Conservation (phyloP, 2,329 filamentous ascomycete species). For the Cladosporium oxysporum region DNA sequence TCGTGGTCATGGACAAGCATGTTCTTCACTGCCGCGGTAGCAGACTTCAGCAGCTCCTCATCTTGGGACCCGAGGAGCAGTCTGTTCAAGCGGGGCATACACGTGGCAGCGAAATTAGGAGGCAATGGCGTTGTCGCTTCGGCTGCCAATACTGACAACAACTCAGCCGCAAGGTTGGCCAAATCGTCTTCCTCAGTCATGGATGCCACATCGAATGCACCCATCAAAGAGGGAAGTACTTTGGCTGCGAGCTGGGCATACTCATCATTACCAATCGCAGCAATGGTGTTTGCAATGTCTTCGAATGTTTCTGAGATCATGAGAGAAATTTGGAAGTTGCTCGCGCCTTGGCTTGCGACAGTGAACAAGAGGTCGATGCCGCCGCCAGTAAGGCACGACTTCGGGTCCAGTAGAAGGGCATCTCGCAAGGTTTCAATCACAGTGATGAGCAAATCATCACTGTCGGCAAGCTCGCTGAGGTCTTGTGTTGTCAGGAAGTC, state of each 20-base stretch:
- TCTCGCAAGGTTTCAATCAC: slow-evolving; percentile 83
- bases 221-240: slow-evolving; percentile 82
- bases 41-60: slow-evolving; percentile 82
- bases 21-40: slow-evolving; percentile 82
- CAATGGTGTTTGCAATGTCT: slow-evolving; percentile 72
- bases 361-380: slow-evolving; percentile 84
- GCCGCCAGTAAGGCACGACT: slow-evolving; percentile 70
- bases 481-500: slow-evolving; percentile 80
- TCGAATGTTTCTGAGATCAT: slow-evolving; percentile 90
- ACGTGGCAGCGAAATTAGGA: slow-evolving; percentile 77
- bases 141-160: slow-evolving; percentile 78
- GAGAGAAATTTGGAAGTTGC: slow-evolving; percentile 87
- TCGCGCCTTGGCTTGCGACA: slow-evolving; percentile 82
- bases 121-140: slow-evolving; percentile 84
- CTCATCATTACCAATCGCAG: slow-evolving; percentile 63
- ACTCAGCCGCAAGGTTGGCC: slow-evolving; percentile 81
- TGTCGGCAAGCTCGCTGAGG: slow-evolving; percentile 78
- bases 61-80: slow-evolving; percentile 83
- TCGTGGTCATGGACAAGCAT: slow-evolving; percentile 87
- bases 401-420: slow-evolving; percentile 76
- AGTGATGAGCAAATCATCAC: slow-evolving; percentile 88
- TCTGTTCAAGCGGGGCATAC: slow-evolving; percentile 82
- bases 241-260: slow-evolving; percentile 81
- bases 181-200: slow-evolving; percentile 83
- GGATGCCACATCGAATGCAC: slow-evolving; percentile 84